A percentile compares a stretch with the other conserved stretches of the same genome.
phyloP scores from a whole-genome alignment of 1,284 basidiomycete genomes.

The Apiotrichum laibachii region DNA sequence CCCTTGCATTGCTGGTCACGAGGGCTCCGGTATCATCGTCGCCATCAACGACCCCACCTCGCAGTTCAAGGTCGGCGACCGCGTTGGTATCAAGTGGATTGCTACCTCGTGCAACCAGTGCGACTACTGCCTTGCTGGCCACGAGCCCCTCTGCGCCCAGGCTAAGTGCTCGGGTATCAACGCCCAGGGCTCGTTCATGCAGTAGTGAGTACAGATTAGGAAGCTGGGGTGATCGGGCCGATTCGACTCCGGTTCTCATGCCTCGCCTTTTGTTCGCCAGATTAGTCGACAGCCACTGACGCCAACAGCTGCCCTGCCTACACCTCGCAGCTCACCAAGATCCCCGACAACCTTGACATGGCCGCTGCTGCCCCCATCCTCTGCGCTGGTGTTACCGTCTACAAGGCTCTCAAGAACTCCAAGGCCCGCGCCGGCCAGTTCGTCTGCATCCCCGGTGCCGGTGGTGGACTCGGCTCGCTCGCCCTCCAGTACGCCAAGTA shows the following conservation, averaged over 20 bases:
- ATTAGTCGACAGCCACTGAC: slow-evolving; percentile 1
- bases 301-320: slow-evolving; percentile 50
- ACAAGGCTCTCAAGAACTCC: slow-evolving; percentile 77
- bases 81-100: slow-evolving; percentile 80
- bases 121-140: slow-evolving; percentile 68
- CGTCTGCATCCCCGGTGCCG: slow-evolving; percentile 63
- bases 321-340: slow-evolving; percentile 68
- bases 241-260: neutral
- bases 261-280: no score
- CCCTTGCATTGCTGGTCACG: slow-evolving; percentile 72
- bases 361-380: slow-evolving; percentile 75
- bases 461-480: slow-evolving; percentile 54
- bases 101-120: slow-evolving; percentile 69
- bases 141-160: slow-evolving; percentile 61
- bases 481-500: slow-evolving; percentile 73
- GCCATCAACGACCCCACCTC: slow-evolving; percentile 71
- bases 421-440: slow-evolving; percentile 71
- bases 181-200: slow-evolving; percentile 38
- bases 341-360: slow-evolving; percentile 65
- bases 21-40: slow-evolving; percentile 59
- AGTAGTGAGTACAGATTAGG: slow-evolving; percentile 22
- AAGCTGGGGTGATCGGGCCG: neutral
- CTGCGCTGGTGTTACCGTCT: slow-evolving; percentile 64
- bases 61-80: slow-evolving; percentile 30
- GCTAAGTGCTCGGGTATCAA: slow-evolving; percentile 68